Evolutionary conservation across 2,329 filamentous ascomycete genomes (phyloP).

Genomic region (Fusarium citri): DNA sequence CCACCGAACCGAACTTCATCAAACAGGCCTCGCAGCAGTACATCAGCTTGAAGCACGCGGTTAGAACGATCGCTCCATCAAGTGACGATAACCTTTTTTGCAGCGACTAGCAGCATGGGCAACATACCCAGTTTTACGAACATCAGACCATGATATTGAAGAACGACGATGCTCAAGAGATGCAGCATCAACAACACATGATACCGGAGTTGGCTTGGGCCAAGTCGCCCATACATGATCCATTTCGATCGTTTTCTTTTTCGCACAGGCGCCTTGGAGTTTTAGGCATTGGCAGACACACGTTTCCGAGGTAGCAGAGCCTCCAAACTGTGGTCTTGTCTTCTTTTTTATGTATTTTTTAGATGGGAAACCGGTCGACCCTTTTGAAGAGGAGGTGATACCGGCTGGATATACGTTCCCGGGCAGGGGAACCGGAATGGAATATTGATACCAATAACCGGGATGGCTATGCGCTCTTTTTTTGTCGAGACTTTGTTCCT

Average conservation of each 20-base stretch:
- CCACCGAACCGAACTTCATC: slow-evolving; percentile 28
- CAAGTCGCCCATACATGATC: slow-evolving; percentile 37
- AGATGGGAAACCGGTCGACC: slow-evolving; percentile 31
- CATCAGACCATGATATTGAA: slow-evolving; percentile 9
- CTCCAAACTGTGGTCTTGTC: slow-evolving; percentile 15
- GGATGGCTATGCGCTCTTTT: slow-evolving; percentile 38
- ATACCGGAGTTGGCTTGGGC: slow-evolving; percentile 41
- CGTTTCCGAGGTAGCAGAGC: slow-evolving; percentile 23
- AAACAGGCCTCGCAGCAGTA: slow-evolving; percentile 35
- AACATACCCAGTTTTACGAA: slow-evolving; percentile 3
- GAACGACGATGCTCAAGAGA: slow-evolving; percentile 25
- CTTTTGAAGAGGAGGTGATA: slow-evolving; percentile 15
- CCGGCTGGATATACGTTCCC: slow-evolving; percentile 32
- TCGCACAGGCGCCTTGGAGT: slow-evolving; percentile 47
- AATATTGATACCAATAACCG: slow-evolving; percentile 45
- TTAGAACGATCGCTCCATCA: background rate
- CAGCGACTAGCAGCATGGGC: background rate
- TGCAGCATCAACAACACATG: slow-evolving; percentile 33
- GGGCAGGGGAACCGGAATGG: slow-evolving; percentile 25
- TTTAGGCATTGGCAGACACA: slow-evolving; percentile 37
- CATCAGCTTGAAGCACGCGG: slow-evolving; percentile 24
- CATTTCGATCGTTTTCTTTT: slow-evolving; percentile 42
- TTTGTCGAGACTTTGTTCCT: slow-evolving; percentile 12
- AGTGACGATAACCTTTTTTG: background rate
- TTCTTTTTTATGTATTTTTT: slow-evolving; percentile 30